These are phyloP conservation scores for Hibiscus syriacus DNA, from an alignment of 345 rosid species.

Conservation along the genomic window DNA sequence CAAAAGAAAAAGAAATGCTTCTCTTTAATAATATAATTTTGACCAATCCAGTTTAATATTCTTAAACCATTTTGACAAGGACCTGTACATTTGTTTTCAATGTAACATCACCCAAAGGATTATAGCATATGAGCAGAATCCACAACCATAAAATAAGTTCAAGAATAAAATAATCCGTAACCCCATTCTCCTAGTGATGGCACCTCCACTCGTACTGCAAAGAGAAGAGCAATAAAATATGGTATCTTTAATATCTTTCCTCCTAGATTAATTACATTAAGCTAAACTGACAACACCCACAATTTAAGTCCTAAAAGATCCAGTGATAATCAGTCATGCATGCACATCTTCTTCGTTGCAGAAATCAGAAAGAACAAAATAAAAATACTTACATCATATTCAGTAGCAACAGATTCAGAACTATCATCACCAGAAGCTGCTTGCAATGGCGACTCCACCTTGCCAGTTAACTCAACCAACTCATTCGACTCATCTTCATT, in stretches of 20 bases:
- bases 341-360: not conserved
- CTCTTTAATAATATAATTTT: not conserved
- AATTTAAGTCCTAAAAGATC: not conserved
- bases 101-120: not conserved
- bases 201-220: not conserved
- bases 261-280: not conserved
- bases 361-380: slow-evolving; percentile 7
- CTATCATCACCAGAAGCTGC: slow-evolving; percentile 54
- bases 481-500: slow-evolving; percentile 28
- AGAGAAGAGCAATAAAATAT: not conserved
- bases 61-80: not conserved
- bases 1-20: not conserved
- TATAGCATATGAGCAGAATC: not conserved
- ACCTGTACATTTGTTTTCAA: not conserved
- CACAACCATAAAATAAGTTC: not conserved
- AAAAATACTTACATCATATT: slow-evolving; percentile 74
- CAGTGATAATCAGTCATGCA: not conserved
- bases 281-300: not conserved
- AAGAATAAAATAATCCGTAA: not conserved
- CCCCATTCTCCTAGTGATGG: not conserved
- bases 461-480: slow-evolving; percentile 25
- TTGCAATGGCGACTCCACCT: slow-evolving; percentile 30
- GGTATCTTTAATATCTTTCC: not conserved
- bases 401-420: slow-evolving; percentile 69
- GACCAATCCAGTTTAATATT: not conserved